Evolutionary conservation across 345 rosid species (phyloP).

Genomic region (Angophora floribunda): DNA sequence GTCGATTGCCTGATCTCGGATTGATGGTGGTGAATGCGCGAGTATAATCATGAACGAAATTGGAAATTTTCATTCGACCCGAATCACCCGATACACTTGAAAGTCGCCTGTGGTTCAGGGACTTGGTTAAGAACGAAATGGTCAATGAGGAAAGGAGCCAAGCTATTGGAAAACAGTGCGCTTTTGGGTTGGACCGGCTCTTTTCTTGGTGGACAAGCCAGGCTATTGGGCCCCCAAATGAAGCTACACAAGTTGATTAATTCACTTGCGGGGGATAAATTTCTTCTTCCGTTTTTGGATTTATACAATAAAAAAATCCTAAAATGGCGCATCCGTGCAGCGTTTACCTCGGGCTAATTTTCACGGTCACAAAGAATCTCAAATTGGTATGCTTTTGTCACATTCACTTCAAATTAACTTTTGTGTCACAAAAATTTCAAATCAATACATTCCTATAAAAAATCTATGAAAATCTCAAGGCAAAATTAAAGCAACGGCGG

Average conservation of each 20-base stretch:
- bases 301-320: background rate
- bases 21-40: background rate
- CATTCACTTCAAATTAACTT: background rate
- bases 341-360: background rate
- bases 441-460: fast-evolving
- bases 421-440: background rate
- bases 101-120: background rate
- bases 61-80: background rate
- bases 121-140: background rate
- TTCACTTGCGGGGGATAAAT: background rate
- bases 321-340: background rate
- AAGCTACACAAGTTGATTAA: background rate
- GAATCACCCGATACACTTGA: background rate
- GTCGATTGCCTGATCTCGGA: background rate
- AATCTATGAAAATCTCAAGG: background rate
- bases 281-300: background rate
- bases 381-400: fast-evolving
- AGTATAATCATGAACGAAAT: background rate
- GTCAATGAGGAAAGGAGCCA: background rate
- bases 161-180: background rate
- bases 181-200: background rate
- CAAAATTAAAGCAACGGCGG: background rate
- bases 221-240: background rate
- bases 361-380: background rate
- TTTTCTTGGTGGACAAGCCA: background rate